Percentiles rank a stretch among this genome's conserved stretches.
phyloP scores from a whole-genome alignment of 768 basidiomycete species.

The Mycena vitilis region DNA sequence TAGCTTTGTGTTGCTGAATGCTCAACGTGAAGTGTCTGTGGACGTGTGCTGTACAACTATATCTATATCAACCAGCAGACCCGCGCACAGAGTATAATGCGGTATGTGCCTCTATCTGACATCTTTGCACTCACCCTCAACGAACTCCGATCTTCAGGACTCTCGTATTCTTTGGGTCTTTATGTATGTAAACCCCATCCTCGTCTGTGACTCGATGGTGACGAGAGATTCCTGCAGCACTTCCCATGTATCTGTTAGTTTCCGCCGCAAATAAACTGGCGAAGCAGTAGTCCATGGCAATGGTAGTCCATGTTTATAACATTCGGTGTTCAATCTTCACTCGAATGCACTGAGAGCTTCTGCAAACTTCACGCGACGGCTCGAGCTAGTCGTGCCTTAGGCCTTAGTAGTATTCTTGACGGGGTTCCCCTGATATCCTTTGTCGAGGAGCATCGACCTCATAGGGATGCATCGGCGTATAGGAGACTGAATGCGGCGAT shows the following conservation, averaged over 20 bases:
- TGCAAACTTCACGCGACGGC: no score
- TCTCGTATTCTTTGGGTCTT: neutral
- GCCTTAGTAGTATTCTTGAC: no score
- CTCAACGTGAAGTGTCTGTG: slow-evolving; percentile 33
- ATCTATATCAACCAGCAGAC: slow-evolving; percentile 45
- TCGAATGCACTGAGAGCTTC: no score
- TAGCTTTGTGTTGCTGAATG: slow-evolving; percentile 24
- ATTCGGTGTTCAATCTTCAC: no score
- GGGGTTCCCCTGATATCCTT: no score
- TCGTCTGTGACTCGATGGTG: slow-evolving; percentile 36
- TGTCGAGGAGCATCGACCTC: neutral
- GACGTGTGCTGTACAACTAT: slow-evolving; percentile 44
- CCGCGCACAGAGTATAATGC: slow-evolving; percentile 22
- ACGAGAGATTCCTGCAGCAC: neutral
- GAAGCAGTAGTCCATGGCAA: slow-evolving; percentile 5
- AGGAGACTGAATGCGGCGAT: neutral
- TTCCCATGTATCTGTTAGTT: slow-evolving; percentile 28
- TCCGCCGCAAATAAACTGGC: slow-evolving; percentile 19
- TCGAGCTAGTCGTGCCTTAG: no score
- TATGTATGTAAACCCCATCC: slow-evolving; percentile 3
- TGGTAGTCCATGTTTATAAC: no score
- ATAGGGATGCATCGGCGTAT: neutral
- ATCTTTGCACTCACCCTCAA: no score
- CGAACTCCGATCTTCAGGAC: neutral
- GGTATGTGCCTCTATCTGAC: slow-evolving; percentile 16